Conservation (phyloP, 2,329 filamentous ascomycete genomes). For the Penicillium sp. region DNA sequence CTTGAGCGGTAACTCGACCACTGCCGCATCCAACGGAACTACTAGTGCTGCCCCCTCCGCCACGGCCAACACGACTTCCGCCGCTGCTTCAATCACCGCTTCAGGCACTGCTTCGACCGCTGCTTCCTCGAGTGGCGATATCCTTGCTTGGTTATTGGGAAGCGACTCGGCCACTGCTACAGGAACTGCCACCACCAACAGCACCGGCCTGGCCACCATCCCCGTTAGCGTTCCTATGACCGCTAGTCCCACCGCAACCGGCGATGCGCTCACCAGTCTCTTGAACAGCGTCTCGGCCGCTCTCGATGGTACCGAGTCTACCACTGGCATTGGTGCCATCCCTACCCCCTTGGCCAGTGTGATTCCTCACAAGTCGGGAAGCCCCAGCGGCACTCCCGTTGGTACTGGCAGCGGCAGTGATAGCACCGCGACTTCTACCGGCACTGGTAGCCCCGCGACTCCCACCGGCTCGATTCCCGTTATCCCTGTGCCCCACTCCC, state of each 20-base stretch:
- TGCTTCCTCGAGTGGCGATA: background rate
- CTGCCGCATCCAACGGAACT: constrained; percentile 5
- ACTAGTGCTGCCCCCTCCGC: background rate
- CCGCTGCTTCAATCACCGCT: background rate
- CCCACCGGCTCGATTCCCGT: constrained; percentile 15
- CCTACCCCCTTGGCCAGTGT: constrained; percentile 5
- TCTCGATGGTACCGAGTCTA: background rate
- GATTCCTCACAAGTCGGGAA: constrained; percentile 11
- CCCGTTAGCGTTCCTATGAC: constrained; percentile 28
- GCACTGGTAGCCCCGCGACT: background rate
- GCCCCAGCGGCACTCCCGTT: constrained; percentile 13
- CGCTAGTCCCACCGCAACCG: constrained; percentile 6
- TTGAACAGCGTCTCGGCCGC: background rate
- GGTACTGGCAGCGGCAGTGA: background rate
- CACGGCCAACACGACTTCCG: background rate
- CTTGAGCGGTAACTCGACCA: constrained; percentile 1
- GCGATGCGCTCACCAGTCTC: constrained; percentile 10
- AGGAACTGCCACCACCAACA: background rate
- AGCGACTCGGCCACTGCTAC: background rate
- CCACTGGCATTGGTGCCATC: constrained; percentile 17
- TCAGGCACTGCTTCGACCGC: constrained; percentile 1
- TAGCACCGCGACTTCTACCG: background rate
- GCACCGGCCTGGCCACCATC: constrained; percentile 5
- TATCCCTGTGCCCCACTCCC: constrained; percentile 18
- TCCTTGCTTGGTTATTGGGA: background rate